Base-by-base conservation (phyloP, 441 rosid genomes). In the Erodium moschatum region DNA sequence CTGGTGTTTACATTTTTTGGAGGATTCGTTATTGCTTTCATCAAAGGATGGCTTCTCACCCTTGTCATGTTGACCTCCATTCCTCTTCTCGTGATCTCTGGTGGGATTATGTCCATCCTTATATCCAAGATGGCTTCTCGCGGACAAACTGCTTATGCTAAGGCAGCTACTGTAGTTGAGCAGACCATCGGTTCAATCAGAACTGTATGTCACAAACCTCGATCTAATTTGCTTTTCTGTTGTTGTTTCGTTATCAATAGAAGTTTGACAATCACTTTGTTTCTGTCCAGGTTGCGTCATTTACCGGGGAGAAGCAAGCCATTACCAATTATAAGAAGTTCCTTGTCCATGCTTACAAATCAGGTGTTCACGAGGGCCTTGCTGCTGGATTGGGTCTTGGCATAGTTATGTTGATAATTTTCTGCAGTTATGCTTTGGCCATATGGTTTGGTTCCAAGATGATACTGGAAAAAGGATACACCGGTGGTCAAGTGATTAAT, bases 131-230 rank as follows among this genome's bases (percentile, higher is more conserved):
- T 86, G 84, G 73, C 87, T 0, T 83, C 85, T 60, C 85, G 81
- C 2, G 92, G 85, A 20, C 92, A 90, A 71, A 64, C 75, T 64
- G 90, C 95, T 50, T 88, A 87, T n/a, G 84, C 87, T 2, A 74
- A 81, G 64, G 91, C 95, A 18, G 89, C 89, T 15, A 83, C 76
- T 71, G 85, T 82, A 1, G 95, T 85, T 1, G 95, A 89, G 76
- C 92, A 91, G 78, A 86, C 92, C 12, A 77, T 89, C 15, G 88
- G 95, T 21, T 85, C 81, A 64, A 90, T 90, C 65, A 77, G 89
- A 84, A 90, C 95, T 1, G 95, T 88, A 77, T 75, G 87, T 69
- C 31, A 50, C 20, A 1, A 10, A 48, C 15, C 54, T 70, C n/a
- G 40, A 52, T 10, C 5, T 29, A 18, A 13, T 2, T 0, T 11